Evolutionary conservation across 1,284 basidiomycete species (phyloP).

Genomic region (Trametes polyzona): DNA sequence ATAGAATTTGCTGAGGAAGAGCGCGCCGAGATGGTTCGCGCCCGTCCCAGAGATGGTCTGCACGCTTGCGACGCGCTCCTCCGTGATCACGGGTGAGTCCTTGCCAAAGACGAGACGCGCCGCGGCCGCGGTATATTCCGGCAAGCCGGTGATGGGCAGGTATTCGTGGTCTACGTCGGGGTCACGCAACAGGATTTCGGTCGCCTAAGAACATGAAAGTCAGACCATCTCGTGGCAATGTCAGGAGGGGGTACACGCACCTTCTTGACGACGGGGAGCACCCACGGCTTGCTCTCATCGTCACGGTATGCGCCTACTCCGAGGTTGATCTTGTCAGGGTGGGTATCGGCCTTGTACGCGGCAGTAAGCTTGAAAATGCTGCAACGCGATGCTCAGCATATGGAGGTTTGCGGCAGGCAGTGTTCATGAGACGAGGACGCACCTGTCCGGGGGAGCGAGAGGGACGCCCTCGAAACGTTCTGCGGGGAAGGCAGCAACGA

Average conservation of each 20-base stretch:
- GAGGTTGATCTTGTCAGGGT: constrained; percentile 88
- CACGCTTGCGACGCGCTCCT: constrained; percentile 74
- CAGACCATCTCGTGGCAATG: background rate
- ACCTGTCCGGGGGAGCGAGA: constrained; percentile 80
- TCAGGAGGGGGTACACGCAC: constrained; percentile 42
- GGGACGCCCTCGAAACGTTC: constrained; percentile 76
- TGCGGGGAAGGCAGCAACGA: constrained; percentile 33
- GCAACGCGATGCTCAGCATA: constrained; percentile 11
- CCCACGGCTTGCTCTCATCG: constrained; percentile 84
- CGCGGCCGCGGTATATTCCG: constrained; percentile 80
- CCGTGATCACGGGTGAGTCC: constrained; percentile 73
- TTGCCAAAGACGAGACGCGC: constrained; percentile 82
- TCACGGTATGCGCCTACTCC: constrained; percentile 92
- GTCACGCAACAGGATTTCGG: constrained; percentile 70
- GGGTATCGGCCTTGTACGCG: constrained; percentile 84
- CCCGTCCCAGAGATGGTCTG: constrained; percentile 97
- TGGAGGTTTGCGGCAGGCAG: too few relatives aligned
- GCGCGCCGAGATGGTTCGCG: constrained; percentile 90
- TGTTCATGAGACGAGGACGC: constrained; percentile 5
- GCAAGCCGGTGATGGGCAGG: constrained; percentile 87
- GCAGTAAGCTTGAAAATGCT: constrained; percentile 94
- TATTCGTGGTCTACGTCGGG: constrained; percentile 91
- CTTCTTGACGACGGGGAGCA: constrained; percentile 91
- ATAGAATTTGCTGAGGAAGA: constrained; percentile 90
- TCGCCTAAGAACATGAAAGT: constrained; percentile 58